Base-by-base conservation (phyloP, 1,139 yeast genomes). In the Saccharomyces hybrid region DNA sequence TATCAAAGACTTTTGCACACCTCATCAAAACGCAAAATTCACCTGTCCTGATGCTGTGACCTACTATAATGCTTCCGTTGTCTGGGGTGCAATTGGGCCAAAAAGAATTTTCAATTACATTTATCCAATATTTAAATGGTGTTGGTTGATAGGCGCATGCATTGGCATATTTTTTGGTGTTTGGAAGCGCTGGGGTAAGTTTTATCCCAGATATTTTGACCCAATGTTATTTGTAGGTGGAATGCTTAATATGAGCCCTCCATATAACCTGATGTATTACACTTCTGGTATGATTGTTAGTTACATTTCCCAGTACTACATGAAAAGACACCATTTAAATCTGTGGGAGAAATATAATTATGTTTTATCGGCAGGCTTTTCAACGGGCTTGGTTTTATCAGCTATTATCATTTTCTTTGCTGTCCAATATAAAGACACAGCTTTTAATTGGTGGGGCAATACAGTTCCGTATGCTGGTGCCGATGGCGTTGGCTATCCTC, bases 291-390 rank as follows among this genome's bases (percentile, higher is more conserved):
- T 80, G 51, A 75, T 77, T 56, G 64, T 78, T 29, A 74, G 81
- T 11, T 75, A 70, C 55, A 60, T 73, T 31, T 83, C 83, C 71
- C 83, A 81, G 81, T 74, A 75, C 63, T 71, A 73, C 64, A 69
- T 82, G 60, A 79, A 76, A 60, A 74, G 71, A 59, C 73, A 79
- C 57, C 80, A 77, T 62, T 61, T 73, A 23, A 69, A 74, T 27
- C 80, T 86, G 84, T 83, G 85, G 84, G 83, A 79, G 57, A 81
- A 79, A 66, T 84, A 83, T 69, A 82, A 80, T 62, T 84, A 83
- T 64, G 77, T 84, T 9, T 69, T 83, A 41, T 75, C 84, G 14
- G 76, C 81, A 56, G 86, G 81, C 2, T 67, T 83, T 48, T 71
- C 77, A 6, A 82, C 86, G 2, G 88, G 87, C 25, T 77, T 81